Evolutionary conservation across 495 filamentous ascomycete genomes (phyloP), one percentile per base, ranked within the genome.

Genomic region (Parmelia sp.): DNA sequence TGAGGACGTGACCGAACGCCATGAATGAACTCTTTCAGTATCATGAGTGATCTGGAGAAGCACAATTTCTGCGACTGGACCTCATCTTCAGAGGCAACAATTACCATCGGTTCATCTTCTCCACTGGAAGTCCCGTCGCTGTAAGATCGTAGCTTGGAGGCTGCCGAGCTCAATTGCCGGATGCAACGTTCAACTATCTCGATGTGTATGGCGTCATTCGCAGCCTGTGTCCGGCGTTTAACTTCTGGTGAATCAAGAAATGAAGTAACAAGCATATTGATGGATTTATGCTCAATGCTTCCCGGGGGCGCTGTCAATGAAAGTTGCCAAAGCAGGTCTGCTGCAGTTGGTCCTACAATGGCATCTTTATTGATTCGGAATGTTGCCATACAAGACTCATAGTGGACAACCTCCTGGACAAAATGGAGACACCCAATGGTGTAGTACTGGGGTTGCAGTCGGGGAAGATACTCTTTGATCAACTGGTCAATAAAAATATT

Each of bases 271-370:
- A 96, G 83, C 25, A 84, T 82, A 40, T 78, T 76, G 31, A 88
- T 92, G 5, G 89, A 87, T 53, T 81, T 74, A 8, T 80, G 75
- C 66, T 90, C 91, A 57, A 95, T 86, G 1, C 83, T 86, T 53
- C 82, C 80, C n/a, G 80, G 77, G 5, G 84, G 85, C 17, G 90
- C 86, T 25, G 81, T 85, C 57, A 96, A 71, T 23, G 93, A 86
- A 70, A 96, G 85, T 21, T 83, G 84, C 93, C 93, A 97, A 57
- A 97, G 78, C 49, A 90, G 81, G 60, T 94, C 90, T 58, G 90
- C 80, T 12, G 87, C 88, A 23, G 82, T 77, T 72, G 68, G 78
- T 14, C 51, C 68, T 45, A 39, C 47, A 19, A 60, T 57, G 33
- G 47, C 36, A 7, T 65, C 53, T 19, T 64, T 47, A 53, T 63